Evolutionary conservation across 2,329 filamentous ascomycete species (phyloP), one percentile per base, ranked within the genome.

Genomic region (Hymenoscyphus occultus): DNA sequence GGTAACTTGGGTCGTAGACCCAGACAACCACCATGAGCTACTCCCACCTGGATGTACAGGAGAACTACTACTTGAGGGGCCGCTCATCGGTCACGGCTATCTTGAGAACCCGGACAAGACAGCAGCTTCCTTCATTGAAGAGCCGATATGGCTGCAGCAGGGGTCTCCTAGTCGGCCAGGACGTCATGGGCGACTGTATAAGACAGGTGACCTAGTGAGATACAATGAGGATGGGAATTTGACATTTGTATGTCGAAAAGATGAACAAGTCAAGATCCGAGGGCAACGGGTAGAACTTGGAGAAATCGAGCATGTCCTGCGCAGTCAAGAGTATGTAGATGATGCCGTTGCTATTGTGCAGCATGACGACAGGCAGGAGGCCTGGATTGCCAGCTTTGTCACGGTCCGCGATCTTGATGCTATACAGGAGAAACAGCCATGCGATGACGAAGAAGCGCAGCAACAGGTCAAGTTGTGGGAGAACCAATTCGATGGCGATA

Each of bases 251-350:
- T 86, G 87, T 12, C 81, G 88, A 60, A 87, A 86, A 67, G 88
- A 90, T 70, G 83, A 82, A 22, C 87, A 88, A 73, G 83, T 89
- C 64, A 90, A 91, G 75, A 77, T 90, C 35, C 80, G 83, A 10
- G 86, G 86, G 0, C 86, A 89, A 71, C 78, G 87, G 51, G 78
- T 89, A 9, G 87, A 90, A 70, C 84, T 88, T 66, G 83, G 82
- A 16, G 87, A 90, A 73, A 87, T 90, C 35, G 69, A 70, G 81
- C 56, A 67, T 28, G 22, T 28, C 22, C 22, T 28, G 22, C 22
- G 22, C 22, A 28, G 22, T 28, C 22, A 28, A 28, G 22, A 28
- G 1, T 28, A 28, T 28, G 22, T 28, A 1, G 22, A 28, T 28
- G 22, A 28, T 28, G 22, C 22, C 22, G 22, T 28, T 28, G 22